Percentiles rank a stretch among this genome's conserved stretches.
Conservation (phyloP, 2,329 filamentous ascomycete species). For the Scedosporium boydii region DNA sequence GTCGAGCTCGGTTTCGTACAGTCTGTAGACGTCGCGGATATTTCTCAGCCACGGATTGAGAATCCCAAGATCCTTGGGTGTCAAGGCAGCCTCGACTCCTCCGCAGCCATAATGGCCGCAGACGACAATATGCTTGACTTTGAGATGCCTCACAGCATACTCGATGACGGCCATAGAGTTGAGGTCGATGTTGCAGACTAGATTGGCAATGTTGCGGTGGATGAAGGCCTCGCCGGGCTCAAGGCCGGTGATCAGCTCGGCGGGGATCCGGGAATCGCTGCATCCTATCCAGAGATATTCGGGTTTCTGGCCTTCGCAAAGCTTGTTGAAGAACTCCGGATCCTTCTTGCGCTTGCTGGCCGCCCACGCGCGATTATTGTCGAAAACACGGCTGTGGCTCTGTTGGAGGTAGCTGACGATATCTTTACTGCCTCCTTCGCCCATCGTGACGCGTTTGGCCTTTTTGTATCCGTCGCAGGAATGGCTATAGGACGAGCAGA, state of each 20-base stretch:
- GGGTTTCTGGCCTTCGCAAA: slow-evolving; percentile 55
- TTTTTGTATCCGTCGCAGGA: background rate
- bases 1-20: slow-evolving; percentile 63
- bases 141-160: slow-evolving; percentile 72
- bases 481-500: background rate
- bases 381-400: slow-evolving; percentile 58
- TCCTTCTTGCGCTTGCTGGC: slow-evolving; percentile 46
- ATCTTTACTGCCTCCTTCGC: background rate
- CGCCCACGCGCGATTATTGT: slow-evolving; percentile 60
- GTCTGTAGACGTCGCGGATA: slow-evolving; percentile 64
- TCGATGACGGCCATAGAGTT: slow-evolving; percentile 75
- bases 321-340: slow-evolving; percentile 55
- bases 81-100: slow-evolving; percentile 66
- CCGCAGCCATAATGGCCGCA: slow-evolving; percentile 74
- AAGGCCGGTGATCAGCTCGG: slow-evolving; percentile 74
- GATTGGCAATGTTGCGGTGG: slow-evolving; percentile 91
- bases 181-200: slow-evolving; percentile 71
- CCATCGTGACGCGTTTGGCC: background rate
- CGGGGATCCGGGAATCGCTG: slow-evolving; percentile 84
- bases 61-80: slow-evolving; percentile 58
- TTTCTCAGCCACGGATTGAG: slow-evolving; percentile 67
- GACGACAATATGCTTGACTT: slow-evolving; percentile 73
- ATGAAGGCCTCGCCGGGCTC: slow-evolving; percentile 88
- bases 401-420: slow-evolving; percentile 42
- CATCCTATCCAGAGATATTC: slow-evolving; percentile 85